Evolutionary conservation across 2,329 filamentous ascomycete genomes (phyloP).

Genomic region (Penicillium sp.): DNA sequence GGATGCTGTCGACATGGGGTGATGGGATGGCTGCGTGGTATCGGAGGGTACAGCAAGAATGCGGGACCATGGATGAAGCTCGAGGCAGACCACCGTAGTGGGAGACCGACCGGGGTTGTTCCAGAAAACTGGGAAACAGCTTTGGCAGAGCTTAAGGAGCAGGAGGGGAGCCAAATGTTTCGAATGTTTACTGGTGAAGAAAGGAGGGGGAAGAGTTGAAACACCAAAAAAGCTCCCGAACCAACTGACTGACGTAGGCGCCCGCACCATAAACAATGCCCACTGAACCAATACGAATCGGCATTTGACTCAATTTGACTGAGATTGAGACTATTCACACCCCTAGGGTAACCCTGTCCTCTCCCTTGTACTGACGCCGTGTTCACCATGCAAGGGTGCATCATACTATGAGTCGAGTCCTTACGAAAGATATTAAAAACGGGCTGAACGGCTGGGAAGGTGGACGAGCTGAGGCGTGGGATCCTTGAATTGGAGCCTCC

Average conservation of each 20-base stretch:
- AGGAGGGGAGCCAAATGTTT: conserved; percentile 10
- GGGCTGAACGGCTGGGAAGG: no score
- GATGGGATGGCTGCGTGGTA: conserved; percentile 24
- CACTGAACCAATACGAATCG: not conserved
- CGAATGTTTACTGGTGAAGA: conserved; percentile 14
- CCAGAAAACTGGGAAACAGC: conserved; percentile 1
- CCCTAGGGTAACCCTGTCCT: not conserved
- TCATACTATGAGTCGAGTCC: not conserved
- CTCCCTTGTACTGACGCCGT: conserved; percentile 6
- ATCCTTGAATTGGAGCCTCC: not conserved
- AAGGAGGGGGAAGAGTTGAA: conserved; percentile 13
- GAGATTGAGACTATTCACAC: not conserved
- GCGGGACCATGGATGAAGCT: conserved; percentile 35
- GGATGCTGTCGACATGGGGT: conserved; percentile 49
- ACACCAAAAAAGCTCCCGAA: conserved; percentile 18
- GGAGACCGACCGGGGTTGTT: not conserved
- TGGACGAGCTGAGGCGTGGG: no score
- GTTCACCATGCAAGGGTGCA: conserved; percentile 12
- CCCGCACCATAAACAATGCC: conserved; percentile 16
- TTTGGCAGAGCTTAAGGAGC: conserved; percentile 10
- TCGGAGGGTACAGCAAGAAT: conserved; percentile 26
- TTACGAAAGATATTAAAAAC: no score
- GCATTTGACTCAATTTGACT: not conserved
- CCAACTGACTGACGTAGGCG: conserved; percentile 24
- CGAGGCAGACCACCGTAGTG: conserved; percentile 22